Evolutionary conservation across 768 basidiomycete species (phyloP).

Genomic region (Tulasnella sp.): DNA sequence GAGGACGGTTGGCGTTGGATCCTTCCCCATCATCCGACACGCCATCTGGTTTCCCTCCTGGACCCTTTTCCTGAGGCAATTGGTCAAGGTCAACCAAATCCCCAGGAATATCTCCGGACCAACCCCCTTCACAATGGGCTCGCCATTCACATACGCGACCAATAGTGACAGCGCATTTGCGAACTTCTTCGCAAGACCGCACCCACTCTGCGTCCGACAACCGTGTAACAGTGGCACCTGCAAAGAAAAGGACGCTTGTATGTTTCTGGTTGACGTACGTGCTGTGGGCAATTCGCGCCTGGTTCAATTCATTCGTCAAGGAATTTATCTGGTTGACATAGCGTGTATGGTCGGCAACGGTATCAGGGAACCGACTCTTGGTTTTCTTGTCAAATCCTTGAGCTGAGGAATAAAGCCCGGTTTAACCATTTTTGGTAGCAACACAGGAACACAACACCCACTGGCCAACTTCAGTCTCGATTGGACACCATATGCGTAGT

Average conservation of each 20-base stretch:
- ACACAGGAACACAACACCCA: slow-evolving; percentile 20
- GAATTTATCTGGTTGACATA: slow-evolving; percentile 62
- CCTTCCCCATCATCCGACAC: not conserved
- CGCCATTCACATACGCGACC: slow-evolving; percentile 64
- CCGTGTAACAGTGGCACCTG: slow-evolving; percentile 53
- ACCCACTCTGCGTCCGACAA: slow-evolving; percentile 74
- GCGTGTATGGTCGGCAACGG: slow-evolving; percentile 58
- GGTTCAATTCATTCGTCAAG: slow-evolving; percentile 64
- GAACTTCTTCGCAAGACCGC: slow-evolving; percentile 56
- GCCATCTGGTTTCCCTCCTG: not conserved
- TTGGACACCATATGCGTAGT: slow-evolving; percentile 51
- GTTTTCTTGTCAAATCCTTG: slow-evolving; percentile 67
- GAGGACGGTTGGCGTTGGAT: not conserved
- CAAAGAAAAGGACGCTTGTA: slow-evolving; percentile 40
- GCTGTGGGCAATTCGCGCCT: slow-evolving; percentile 56
- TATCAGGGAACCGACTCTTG: slow-evolving; percentile 57
- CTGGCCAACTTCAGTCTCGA: slow-evolving; percentile 67
- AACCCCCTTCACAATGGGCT: slow-evolving; percentile 62
- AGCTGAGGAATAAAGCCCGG: slow-evolving; percentile 33
- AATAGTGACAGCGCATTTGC: slow-evolving; percentile 51
- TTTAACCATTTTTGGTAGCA: too few relatives aligned
- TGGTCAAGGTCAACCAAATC: slow-evolving; percentile 23
- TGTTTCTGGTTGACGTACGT: slow-evolving; percentile 51
- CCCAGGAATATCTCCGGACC: slow-evolving; percentile 37
- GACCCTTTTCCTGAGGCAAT: not conserved